These are phyloP conservation scores for Drechmeria coniospora DNA, from an alignment of 2,329 filamentous ascomycete species.

Conservation along the genomic window DNA sequence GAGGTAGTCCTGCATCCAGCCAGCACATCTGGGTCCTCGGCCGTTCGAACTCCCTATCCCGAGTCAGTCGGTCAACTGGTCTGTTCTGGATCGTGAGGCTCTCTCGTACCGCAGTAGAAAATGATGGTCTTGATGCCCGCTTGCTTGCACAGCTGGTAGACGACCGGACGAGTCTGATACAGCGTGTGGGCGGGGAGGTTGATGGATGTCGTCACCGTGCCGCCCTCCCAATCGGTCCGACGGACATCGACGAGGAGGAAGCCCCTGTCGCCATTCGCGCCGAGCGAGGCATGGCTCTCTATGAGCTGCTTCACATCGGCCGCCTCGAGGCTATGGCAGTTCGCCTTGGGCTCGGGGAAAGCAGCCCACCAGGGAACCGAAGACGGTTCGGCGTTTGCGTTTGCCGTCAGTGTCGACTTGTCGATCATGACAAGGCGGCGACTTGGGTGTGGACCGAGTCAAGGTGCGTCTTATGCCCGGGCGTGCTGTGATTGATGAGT, in stretches of 20 bases:
- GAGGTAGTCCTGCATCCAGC: constrained; percentile 42
- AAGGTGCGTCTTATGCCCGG: too few relatives aligned
- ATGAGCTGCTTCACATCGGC: constrained; percentile 25
- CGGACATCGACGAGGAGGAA: constrained; percentile 39
- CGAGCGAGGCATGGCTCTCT: constrained; percentile 18
- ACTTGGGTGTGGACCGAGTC: too few relatives aligned
- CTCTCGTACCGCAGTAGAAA: constrained; percentile 44
- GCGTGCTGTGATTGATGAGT: too few relatives aligned
- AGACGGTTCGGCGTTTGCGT: constrained; percentile 7
- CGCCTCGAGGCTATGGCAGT: constrained; percentile 20
- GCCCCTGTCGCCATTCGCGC: constrained; percentile 11
- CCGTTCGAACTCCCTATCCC: constrained; percentile 31
- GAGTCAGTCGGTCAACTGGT: not conserved
- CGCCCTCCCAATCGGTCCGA: constrained; percentile 39
- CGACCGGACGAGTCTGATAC: constrained; percentile 29
- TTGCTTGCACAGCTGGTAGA: constrained; percentile 34
- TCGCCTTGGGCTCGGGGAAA: constrained; percentile 27
- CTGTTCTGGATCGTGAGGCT: too few relatives aligned
- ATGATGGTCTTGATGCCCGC: constrained; percentile 32
- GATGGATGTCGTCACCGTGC: constrained; percentile 42
- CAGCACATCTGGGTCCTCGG: constrained; percentile 34
- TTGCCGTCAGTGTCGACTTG: not conserved
- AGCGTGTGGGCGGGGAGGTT: constrained; percentile 41
- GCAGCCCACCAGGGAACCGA: constrained; percentile 25
- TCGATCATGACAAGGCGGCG: too few relatives aligned